phyloP scores from a whole-genome alignment of 257 asterid genomes.

The Pogostemon cablin region DNA sequence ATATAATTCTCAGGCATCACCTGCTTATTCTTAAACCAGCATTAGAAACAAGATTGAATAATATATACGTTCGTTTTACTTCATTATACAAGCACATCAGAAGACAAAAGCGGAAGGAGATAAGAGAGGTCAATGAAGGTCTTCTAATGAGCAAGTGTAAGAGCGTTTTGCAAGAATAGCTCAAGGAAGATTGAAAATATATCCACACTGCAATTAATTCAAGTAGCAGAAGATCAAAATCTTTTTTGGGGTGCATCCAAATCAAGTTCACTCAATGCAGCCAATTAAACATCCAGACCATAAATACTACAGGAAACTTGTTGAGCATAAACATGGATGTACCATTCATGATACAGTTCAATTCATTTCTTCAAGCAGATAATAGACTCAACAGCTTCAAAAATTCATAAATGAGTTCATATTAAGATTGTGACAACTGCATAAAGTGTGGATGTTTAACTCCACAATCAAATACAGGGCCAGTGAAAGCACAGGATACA shows the following conservation, averaged over 20 bases:
- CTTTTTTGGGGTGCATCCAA: not conserved
- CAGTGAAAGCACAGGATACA: not conserved
- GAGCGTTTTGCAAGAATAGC: not conserved
- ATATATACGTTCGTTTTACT: too few species aligned
- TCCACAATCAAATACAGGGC: not conserved
- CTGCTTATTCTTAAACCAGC: constrained; percentile 34
- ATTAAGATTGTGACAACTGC: not conserved
- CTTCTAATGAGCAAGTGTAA: constrained; percentile 2
- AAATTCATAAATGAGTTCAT: not conserved
- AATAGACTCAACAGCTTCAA: constrained; percentile 4
- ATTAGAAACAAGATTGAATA: not conserved
- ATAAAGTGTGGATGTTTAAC: constrained; percentile 5
- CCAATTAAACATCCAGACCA: not conserved
- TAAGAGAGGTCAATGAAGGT: not conserved
- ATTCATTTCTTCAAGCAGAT: constrained; percentile 16
- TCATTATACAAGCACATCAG: not conserved
- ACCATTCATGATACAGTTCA: constrained; percentile 2
- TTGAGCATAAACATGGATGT: not conserved
- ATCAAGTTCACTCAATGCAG: not conserved
- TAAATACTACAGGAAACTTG: not conserved
- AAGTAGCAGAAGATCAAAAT: not conserved
- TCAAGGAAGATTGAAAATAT: not conserved
- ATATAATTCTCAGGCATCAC: constrained; percentile 91
- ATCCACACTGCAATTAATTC: not conserved
- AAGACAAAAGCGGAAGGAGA: too few species aligned